phyloP scores from a whole-genome alignment of 345 rosid species.

The Excoecaria agallocha region DNA sequence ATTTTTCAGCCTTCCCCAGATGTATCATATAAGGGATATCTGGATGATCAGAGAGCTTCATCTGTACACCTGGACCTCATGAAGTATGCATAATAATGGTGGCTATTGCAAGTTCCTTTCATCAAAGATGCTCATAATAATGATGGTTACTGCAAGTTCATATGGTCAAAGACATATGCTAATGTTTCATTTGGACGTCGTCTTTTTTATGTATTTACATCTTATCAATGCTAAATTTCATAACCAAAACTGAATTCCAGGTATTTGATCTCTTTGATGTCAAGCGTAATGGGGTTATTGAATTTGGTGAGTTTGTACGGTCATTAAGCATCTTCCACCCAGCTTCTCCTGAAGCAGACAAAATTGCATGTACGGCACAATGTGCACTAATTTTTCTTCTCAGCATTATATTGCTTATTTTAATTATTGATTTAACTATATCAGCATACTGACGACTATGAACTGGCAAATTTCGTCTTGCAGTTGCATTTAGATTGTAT shows the following conservation, averaged over 20 bases:
- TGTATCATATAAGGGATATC: too few relatives aligned
- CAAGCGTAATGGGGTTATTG: constrained; percentile 61
- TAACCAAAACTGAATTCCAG: constrained; percentile 28
- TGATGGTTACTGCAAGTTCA: background rate
- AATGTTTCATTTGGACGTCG: background rate
- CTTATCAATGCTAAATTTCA: background rate
- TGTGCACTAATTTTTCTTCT: background rate
- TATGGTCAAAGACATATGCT: too few relatives aligned
- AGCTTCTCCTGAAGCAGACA: constrained; percentile 41
- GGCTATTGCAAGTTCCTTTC: background rate
- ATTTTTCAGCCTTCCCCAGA: too few relatives aligned
- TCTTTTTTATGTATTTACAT: background rate
- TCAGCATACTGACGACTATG: background rate
- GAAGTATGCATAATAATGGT: background rate
- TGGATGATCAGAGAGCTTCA: background rate
- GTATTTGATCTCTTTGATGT: constrained; percentile 57
- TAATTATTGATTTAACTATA: background rate
- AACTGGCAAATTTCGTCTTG: background rate
- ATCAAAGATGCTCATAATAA: background rate
- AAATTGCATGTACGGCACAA: constrained; percentile 47
- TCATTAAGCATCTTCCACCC: constrained; percentile 72
- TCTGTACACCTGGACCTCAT: background rate
- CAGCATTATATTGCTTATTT: background rate
- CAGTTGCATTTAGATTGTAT: constrained; percentile 66
- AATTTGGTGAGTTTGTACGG: constrained; percentile 69